phyloP scores from a whole-genome alignment of 2,329 filamentous ascomycete species.

The Drechmeria coniospora region DNA sequence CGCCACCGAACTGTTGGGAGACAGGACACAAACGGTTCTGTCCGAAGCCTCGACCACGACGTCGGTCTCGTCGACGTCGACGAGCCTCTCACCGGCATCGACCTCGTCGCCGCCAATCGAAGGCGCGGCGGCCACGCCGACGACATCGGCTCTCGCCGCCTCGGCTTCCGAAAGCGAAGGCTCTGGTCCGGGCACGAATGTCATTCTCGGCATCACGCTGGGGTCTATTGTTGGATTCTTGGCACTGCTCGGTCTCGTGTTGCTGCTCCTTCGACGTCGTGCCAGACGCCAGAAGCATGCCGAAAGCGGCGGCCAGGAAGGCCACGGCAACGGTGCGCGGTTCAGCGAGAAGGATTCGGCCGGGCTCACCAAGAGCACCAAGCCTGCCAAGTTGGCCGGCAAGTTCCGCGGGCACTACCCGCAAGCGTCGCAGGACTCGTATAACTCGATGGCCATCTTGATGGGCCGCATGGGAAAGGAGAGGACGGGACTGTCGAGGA shows the following conservation, averaged over 20 bases:
- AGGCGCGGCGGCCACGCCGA: conserved; percentile 8
- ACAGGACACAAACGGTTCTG: conserved; percentile 24
- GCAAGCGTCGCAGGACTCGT: conserved; percentile 39
- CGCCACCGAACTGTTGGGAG: conserved; percentile 45
- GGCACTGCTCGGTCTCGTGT: conserved; percentile 51
- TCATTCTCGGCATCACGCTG: conserved; percentile 67
- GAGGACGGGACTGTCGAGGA: conserved; percentile 29
- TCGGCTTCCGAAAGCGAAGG: conserved; percentile 1
- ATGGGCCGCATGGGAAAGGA: conserved; percentile 44
- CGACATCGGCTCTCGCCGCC: conserved; percentile 6
- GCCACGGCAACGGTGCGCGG: conserved; percentile 25
- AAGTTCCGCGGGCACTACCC: conserved; percentile 31
- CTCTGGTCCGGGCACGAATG: conserved; percentile 24
- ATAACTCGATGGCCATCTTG: conserved; percentile 48
- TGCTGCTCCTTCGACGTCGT: conserved; percentile 39
- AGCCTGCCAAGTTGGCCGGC: conserved; percentile 16
- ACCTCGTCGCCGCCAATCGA: conserved; percentile 7
- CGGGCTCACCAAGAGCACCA: conserved; percentile 28
- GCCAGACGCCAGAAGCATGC: conserved; percentile 38
- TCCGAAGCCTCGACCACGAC: conserved; percentile 14
- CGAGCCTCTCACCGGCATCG: conserved; percentile 7
- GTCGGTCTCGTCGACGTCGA: conserved; percentile 6
- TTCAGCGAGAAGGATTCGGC: conserved; percentile 44
- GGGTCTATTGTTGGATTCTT: conserved; percentile 67
- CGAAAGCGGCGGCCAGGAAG: conserved; percentile 29